phyloP scores from a whole-genome alignment of 441 rosid species.

The Gossypium davidsonii region DNA sequence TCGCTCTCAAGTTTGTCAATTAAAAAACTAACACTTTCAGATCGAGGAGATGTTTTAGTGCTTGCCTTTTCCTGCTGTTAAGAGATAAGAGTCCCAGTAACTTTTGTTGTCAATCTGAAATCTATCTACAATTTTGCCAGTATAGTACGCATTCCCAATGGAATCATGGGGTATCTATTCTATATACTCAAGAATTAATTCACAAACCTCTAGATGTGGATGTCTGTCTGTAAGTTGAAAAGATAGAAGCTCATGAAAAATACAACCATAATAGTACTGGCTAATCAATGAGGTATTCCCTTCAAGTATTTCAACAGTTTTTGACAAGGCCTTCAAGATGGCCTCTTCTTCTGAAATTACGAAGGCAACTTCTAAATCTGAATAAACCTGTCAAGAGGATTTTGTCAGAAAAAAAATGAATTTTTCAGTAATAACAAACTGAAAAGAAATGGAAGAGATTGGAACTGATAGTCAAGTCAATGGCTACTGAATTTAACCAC shows the following conservation, averaged over 20 bases:
- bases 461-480: slow-evolving; percentile 10
- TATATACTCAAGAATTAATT: background rate
- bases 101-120: background rate
- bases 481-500: slow-evolving; percentile 10
- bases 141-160: background rate
- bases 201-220: slow-evolving; percentile 64
- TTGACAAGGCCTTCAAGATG: slow-evolving; percentile 72
- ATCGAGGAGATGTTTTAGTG: background rate
- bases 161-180: background rate
- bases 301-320: slow-evolving; percentile 87
- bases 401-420: slow-evolving; percentile 13
- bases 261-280: slow-evolving; percentile 85
- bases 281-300: slow-evolving; percentile 78
- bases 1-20: background rate
- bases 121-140: background rate
- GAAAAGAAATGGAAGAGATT: background rate
- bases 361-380: slow-evolving; percentile 95
- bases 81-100: background rate
- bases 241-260: slow-evolving; percentile 90
- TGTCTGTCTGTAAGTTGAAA: slow-evolving; percentile 87
- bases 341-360: slow-evolving; percentile 81
- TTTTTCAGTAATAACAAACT: slow-evolving; percentile 8
- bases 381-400: slow-evolving; percentile 67
- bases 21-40: background rate
- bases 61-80: background rate